Base-by-base conservation (phyloP, 331 rosid genomes). In the Pyrus hybrid region DNA sequence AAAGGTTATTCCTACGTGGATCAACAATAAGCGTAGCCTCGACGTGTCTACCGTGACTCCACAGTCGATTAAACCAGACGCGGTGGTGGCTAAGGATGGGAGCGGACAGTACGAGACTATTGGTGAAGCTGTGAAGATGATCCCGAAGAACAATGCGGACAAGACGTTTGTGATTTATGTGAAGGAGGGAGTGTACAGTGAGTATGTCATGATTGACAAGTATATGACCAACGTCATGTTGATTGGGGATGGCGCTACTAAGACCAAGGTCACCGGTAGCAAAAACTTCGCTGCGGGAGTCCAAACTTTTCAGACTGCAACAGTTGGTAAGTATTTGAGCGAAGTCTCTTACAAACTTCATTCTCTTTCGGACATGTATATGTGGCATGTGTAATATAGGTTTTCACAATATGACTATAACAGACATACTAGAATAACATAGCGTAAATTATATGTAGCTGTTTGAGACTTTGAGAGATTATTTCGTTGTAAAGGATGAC, bases 1-100 rank as follows among this genome's bases (percentile, higher is more conserved):
- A 2, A 62, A 62, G 37, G 13, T 62, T 28, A 49, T 68, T 3
- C 92, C 92, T 47, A 28, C 79, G 1, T 91, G 96, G 96, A 29
- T 80, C 13, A 37, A 37, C 20, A 63, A 4, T n/a, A 61, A 69
- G 1, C 72, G 77, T 5, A 62, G 70, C 5, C 37, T 85, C 20
- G 78, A 60, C 7, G 88, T 90, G 23, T 68, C 85, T 0, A 56
- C 33, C 22, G 77, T 63, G 35, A 54, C 80, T 1, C 13, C 33
- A 1, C 64, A 9, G n/a, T 30, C 0, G 2, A 9, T 83, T 33
- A 78, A 68, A 22, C 81, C 76, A 1, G 65, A 77, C 23, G 81
- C 54, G 7, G 71, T 71, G 56, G 81, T 77, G 76, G 81, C 81
- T 8, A 45, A 62, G 57, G 81, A 77, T 37, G 81, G 76, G 12